Conservation (phyloP, 495 filamentous ascomycete genomes). For the Neurospora sp. region DNA sequence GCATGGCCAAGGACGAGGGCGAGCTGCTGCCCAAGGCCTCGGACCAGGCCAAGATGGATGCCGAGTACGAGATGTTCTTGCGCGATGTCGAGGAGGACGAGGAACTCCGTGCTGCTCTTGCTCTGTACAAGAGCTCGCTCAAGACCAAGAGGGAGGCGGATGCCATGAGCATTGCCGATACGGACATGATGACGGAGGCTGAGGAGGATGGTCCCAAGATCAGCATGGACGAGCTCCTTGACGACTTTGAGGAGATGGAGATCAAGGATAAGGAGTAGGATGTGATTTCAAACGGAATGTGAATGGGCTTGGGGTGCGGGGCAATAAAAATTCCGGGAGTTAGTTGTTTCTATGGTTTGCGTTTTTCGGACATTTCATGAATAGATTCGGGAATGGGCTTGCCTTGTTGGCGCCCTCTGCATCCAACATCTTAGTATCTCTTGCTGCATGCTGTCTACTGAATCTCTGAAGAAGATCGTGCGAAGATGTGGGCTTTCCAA, state of each 20-base stretch:
- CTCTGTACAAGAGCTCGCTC: constrained; percentile 64
- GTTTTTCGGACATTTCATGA: not conserved
- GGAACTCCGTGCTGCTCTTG: constrained; percentile 72
- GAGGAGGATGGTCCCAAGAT: constrained; percentile 68
- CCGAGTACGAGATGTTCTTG: constrained; percentile 94
- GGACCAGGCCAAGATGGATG: constrained; percentile 74
- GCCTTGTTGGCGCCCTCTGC: not conserved
- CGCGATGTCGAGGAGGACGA: constrained; percentile 92
- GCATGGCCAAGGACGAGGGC: constrained; percentile 81
- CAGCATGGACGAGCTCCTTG: constrained; percentile 72
- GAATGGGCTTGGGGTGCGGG: not conserved
- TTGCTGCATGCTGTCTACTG: not conserved
- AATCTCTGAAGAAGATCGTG: too few species aligned
- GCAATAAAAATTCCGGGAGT: not conserved
- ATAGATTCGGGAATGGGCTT: not conserved
- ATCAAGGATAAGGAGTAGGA: constrained; percentile 41
- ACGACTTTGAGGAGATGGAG: constrained; percentile 78
- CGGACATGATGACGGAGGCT: constrained; percentile 55
- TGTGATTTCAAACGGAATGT: not conserved
- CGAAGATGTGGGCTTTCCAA: too few species aligned
- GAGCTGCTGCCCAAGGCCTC: constrained; percentile 68
- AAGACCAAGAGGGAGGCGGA: constrained; percentile 31
- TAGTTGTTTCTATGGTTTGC: not conserved
- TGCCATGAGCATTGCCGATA: constrained; percentile 51
- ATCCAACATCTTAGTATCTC: not conserved